Conservation (phyloP, 495 filamentous ascomycete genomes). For the Umbilicaria muhlenbergii region DNA sequence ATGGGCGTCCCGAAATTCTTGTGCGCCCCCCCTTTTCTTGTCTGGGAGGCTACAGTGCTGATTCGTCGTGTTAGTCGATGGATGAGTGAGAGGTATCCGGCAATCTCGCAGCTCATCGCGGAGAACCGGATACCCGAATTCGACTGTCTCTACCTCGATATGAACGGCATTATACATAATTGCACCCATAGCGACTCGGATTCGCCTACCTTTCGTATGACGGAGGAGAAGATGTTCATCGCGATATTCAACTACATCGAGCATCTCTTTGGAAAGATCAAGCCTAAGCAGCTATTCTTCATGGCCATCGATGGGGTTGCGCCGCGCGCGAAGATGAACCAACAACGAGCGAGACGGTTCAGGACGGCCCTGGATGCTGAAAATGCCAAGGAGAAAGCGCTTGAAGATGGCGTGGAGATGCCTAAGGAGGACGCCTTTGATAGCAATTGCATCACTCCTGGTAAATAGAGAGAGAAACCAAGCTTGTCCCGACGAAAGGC, state of each 20-base stretch:
- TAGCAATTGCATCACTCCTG: constrained; percentile 97
- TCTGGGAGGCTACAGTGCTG: background rate
- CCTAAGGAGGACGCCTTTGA: constrained; percentile 94
- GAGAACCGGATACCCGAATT: constrained; percentile 99
- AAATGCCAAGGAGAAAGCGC: constrained; percentile 74
- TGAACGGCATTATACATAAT: constrained; percentile 99
- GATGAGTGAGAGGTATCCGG: constrained; percentile 97
- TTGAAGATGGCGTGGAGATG: constrained; percentile 75
- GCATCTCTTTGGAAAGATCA: constrained; percentile 96
- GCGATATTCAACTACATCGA: constrained; percentile 99
- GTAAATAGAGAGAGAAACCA: constrained; percentile 14
- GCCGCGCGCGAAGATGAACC: constrained; percentile 98
- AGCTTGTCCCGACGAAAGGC: background rate
- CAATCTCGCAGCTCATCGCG: constrained; percentile 96
- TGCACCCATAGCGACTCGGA: constrained; percentile 95
- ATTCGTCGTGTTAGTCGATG: constrained; percentile 39
- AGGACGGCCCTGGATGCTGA: constrained; percentile 88
- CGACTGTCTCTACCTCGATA: constrained; percentile 94
- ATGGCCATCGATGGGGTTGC: constrained; percentile 99
- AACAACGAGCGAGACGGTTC: constrained; percentile 91
- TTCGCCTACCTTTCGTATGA: constrained; percentile 80
- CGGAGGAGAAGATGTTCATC: constrained; percentile 98
- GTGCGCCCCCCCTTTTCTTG: background rate
- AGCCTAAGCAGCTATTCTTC: constrained; percentile 95
- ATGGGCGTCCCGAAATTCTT: constrained; percentile 95